Conservation (phyloP, 192 early-diverging fungal genomes). For the Glomus cerebriforme region DNA sequence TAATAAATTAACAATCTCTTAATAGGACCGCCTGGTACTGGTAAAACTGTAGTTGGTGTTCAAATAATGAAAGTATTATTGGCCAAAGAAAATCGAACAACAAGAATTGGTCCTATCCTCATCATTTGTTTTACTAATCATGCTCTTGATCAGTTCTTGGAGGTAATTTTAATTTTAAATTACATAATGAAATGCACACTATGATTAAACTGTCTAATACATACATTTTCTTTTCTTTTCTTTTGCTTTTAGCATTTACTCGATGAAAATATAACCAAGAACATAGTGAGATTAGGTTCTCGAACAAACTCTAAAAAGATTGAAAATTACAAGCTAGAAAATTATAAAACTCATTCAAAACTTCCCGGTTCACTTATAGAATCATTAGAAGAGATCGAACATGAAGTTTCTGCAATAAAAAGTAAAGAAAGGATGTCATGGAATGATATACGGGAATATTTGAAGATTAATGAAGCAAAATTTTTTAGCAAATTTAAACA, state of each 20-base stretch:
- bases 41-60: slow-evolving; percentile 59
- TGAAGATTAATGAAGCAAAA: slow-evolving; percentile 7
- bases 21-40: slow-evolving; percentile 49
- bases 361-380: too few species aligned
- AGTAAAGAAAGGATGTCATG: neutral
- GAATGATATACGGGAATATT: slow-evolving; percentile 21
- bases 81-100: slow-evolving; percentile 31
- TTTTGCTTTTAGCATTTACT: neutral
- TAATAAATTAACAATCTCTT: too few species aligned
- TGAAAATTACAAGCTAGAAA: slow-evolving; percentile 22
- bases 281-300: slow-evolving; percentile 52
- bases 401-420: slow-evolving; percentile 19
- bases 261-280: neutral
- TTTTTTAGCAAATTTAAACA: slow-evolving; percentile 19
- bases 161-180: slow-evolving; percentile 4
- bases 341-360: too few species aligned
- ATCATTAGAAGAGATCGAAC: slow-evolving; percentile 3
- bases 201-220: slow-evolving; percentile 32
- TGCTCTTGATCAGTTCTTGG: slow-evolving; percentile 64
- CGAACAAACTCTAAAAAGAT: slow-evolving; percentile 40
- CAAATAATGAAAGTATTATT: slow-evolving; percentile 47
- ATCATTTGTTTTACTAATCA: slow-evolving; percentile 62
- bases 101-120: slow-evolving; percentile 47
- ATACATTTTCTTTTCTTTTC: too few species aligned
- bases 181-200: too few species aligned